These are phyloP conservation scores for Thuidium tamariscinum DNA, from an alignment of 225 moss, liverwort and hornwort genomes.

Conservation along the genomic window DNA sequence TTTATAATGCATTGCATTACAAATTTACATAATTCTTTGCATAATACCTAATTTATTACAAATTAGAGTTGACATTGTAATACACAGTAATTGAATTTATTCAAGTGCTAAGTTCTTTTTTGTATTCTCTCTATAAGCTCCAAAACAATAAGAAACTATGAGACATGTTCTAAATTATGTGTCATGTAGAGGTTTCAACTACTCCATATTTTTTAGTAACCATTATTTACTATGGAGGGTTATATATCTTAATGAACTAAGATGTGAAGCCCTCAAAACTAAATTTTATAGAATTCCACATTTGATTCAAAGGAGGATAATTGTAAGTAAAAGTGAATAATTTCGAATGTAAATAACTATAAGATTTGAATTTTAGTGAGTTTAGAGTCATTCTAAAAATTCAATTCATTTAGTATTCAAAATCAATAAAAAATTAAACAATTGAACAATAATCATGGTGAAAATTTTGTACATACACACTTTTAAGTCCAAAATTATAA, in stretches of 20 bases:
- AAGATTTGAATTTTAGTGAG: neutral
- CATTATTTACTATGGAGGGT: neutral
- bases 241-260: neutral
- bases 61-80: neutral
- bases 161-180: rapidly evolving
- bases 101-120: neutral
- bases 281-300: neutral
- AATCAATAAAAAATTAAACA: neutral
- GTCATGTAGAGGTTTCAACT: neutral
- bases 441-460: neutral
- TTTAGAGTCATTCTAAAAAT: neutral
- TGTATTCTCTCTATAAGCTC: too few species aligned
- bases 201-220: neutral
- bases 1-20: neutral
- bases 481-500: neutral
- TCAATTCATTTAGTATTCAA: neutral
- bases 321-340: neutral
- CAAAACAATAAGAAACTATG: neutral
- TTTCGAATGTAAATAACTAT: neutral
- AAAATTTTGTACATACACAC: neutral
- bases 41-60: neutral
- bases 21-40: neutral
- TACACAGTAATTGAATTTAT: neutral
- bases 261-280: neutral
- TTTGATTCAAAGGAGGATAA: neutral